Base-by-base conservation (phyloP, 176 grass and related monocot genomes). In the Pontederia paniculata region DNA sequence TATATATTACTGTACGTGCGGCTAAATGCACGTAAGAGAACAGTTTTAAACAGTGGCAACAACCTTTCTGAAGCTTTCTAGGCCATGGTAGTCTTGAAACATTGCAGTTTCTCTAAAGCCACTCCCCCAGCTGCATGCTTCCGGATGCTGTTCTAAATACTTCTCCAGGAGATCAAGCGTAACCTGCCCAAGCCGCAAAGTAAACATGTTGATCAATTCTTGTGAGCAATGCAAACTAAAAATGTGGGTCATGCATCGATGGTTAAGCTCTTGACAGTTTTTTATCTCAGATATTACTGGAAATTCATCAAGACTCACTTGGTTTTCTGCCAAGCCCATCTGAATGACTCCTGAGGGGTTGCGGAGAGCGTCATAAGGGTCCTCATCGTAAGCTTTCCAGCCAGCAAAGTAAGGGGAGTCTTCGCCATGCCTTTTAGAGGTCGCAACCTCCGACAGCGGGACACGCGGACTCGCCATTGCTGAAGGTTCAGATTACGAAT, bases 331-430 rank as follows among this genome's bases (percentile, higher is more conserved):
- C n/a, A n/a, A n/a, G n/a, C n/a, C n/a, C n/a, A n/a, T n/a, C n/a
- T 68, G 65, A 44, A 68, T 68, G 48, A 68, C 50, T 2, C 65
- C 65, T 22, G 25, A 54, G 50, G 65, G 65, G 65, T 68, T 68
- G 17, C 11, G 20, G 10, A 21, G 17, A 55, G 65, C 28, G 45
- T 68, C 65, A 25, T 68, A 68, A 54, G 65, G 65, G 50, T 68
- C 50, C 14, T 68, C 52, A 25, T 69, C 66, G 23, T 69, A 69
- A 10, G 66, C 66, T 47, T 69, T 69, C 66, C 66, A 69, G 14
- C 66, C 66, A 46, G 66, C 66, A 56, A 69, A 69, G 42, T 69
- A 69, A 17, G 66, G 66, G 52, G 66, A 69, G 66, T 69, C 66
- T 23, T 69, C 66, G 9, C 66, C 66, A 46, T 69, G 66, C 18